phyloP scores from a whole-genome alignment of 805 yeast species.

The Metschnikowia vanudenii region DNA sequence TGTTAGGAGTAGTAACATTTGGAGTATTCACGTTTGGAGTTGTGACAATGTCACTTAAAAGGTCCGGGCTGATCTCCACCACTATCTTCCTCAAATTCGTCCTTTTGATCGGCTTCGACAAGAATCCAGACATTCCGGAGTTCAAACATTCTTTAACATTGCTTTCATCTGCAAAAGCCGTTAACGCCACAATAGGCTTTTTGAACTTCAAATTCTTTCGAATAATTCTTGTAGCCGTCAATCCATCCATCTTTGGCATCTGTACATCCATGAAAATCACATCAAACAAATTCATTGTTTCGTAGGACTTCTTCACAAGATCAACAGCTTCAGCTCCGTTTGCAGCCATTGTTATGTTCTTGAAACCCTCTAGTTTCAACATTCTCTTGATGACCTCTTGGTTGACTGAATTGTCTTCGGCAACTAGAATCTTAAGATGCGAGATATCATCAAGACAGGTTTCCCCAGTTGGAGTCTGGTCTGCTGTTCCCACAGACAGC shows the following conservation, averaged over 20 bases:
- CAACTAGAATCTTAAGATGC: slow-evolving; percentile 64
- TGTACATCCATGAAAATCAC: slow-evolving; percentile 95
- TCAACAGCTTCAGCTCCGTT: slow-evolving; percentile 91
- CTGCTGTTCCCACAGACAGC: slow-evolving; percentile 18
- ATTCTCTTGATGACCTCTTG: slow-evolving; percentile 91
- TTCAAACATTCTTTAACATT: slow-evolving; percentile 81
- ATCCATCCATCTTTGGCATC: slow-evolving; percentile 93
- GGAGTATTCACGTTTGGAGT: neutral
- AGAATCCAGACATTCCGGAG: slow-evolving; percentile 91
- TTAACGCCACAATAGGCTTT: slow-evolving; percentile 86
- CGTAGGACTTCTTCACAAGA: slow-evolving; percentile 50
- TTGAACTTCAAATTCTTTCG: slow-evolving; percentile 58
- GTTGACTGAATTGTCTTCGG: slow-evolving; percentile 91
- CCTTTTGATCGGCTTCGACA: slow-evolving; percentile 84
- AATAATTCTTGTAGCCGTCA: slow-evolving; percentile 74
- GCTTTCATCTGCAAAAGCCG: slow-evolving; percentile 93
- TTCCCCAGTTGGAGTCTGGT: slow-evolving; percentile 14
- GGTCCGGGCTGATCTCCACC: slow-evolving; percentile 42
- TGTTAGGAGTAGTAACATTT: neutral
- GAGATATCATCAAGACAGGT: slow-evolving; percentile 27
- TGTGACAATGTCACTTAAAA: slow-evolving; percentile 30
- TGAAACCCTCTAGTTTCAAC: slow-evolving; percentile 80
- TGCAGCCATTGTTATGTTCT: slow-evolving; percentile 70
- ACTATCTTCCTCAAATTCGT: slow-evolving; percentile 60
- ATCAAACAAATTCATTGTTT: slow-evolving; percentile 49